A percentile compares a stretch with the other conserved stretches of the same genome.
Evolutionary conservation across 768 basidiomycete genomes (phyloP).

Genomic region (Lactarius psammicola): DNA sequence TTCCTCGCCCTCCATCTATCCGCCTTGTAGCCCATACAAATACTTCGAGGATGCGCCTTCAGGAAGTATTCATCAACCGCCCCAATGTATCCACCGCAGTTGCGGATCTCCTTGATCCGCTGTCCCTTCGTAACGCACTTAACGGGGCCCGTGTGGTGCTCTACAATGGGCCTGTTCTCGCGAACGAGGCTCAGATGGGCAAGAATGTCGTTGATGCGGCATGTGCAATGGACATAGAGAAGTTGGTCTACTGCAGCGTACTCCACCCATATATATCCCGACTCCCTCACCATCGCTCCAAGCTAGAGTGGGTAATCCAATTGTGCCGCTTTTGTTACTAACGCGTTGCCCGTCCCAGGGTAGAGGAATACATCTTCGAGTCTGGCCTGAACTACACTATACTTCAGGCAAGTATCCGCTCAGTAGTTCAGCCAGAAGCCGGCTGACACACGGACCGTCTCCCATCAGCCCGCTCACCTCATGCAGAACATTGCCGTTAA

Average conservation of each 20-base stretch:
- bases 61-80: slow-evolving; percentile 3
- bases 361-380: slow-evolving; percentile 41
- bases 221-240: slow-evolving; percentile 25
- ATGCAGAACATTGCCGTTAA: slow-evolving; percentile 37
- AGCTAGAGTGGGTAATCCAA: slow-evolving; percentile 22
- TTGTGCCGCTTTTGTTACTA: not conserved
- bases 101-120: slow-evolving; percentile 24
- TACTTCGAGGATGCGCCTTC: slow-evolving; percentile 11
- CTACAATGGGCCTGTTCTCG: slow-evolving; percentile 25
- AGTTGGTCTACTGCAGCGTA: slow-evolving; percentile 27
- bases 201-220: slow-evolving; percentile 28
- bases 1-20: slow-evolving; percentile 24
- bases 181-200: slow-evolving; percentile 24
- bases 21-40: slow-evolving; percentile 21
- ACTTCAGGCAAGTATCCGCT: slow-evolving; percentile 31
- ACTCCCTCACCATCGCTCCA: slow-evolving; percentile 26
- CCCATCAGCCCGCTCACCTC: slow-evolving; percentile 35
- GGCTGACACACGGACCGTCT: not conserved
- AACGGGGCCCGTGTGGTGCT: slow-evolving; percentile 17
- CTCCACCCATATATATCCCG: slow-evolving; percentile 27
- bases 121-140: slow-evolving; percentile 17
- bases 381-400: slow-evolving; percentile 41
- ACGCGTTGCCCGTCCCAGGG: slow-evolving; percentile 24
- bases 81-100: slow-evolving; percentile 21
- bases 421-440: not conserved